Percentiles rank a stretch among this genome's conserved stretches.
These are phyloP conservation scores for Backusella australiensis DNA, from an alignment of 192 early-diverging fungal species.

Conservation along the genomic window DNA sequence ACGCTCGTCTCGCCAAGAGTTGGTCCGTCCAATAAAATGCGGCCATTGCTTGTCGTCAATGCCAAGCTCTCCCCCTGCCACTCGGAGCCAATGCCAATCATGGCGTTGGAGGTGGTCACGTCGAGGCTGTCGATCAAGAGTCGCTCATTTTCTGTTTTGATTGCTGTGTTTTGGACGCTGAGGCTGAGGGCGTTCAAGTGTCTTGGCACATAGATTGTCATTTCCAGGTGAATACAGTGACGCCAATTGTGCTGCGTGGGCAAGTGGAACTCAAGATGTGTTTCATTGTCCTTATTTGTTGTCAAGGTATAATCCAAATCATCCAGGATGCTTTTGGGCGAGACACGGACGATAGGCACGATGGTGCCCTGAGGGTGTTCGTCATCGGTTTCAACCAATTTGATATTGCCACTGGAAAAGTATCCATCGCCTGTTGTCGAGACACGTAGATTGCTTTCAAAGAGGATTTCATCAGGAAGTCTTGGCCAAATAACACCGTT, in stretches of 20 bases:
- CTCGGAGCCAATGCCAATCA: background rate
- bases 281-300: background rate
- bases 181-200: background rate
- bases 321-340: background rate
- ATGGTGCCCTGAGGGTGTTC: background rate
- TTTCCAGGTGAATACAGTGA: background rate
- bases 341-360: background rate
- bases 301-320: background rate
- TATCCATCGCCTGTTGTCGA: background rate
- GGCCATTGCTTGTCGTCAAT: background rate
- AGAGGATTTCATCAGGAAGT: background rate
- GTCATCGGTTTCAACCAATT: background rate
- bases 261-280: background rate
- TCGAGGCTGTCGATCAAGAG: background rate
- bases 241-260: background rate
- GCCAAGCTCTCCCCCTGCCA: background rate
- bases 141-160: background rate
- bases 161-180: background rate
- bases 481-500: background rate
- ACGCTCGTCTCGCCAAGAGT: background rate
- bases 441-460: background rate
- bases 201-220: background rate
- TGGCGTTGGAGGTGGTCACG: background rate
- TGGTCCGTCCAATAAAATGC: background rate
- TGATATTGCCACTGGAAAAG: background rate